Evolutionary conservation across 139 green algal genomes (phyloP).

Genomic region (Coelastrella sp.): DNA sequence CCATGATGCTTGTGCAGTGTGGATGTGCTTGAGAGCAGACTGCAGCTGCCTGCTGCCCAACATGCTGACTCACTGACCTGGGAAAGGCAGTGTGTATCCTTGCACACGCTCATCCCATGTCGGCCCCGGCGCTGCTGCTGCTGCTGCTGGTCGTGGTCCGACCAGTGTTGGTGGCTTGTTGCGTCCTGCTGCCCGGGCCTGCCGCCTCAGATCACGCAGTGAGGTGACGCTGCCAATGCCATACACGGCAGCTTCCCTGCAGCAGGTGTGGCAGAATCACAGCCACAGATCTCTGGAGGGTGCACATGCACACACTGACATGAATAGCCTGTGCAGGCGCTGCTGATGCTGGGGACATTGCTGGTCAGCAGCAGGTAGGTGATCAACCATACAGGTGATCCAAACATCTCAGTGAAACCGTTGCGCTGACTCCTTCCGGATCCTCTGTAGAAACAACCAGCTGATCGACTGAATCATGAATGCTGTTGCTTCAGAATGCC

Average conservation of each 20-base stretch:
- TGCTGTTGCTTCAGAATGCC: no score
- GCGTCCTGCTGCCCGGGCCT: constrained; percentile 38
- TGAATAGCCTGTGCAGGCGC: not conserved
- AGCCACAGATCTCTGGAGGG: not conserved
- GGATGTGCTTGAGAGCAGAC: not conserved
- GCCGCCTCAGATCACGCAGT: constrained; percentile 49
- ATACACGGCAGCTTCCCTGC: constrained; percentile 70
- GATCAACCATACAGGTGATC: no score
- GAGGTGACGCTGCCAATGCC: constrained; percentile 59
- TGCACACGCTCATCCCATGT: not conserved
- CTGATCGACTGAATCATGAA: no score
- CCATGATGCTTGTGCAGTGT: not conserved
- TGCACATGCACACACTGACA: not conserved
- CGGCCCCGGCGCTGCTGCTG: not conserved
- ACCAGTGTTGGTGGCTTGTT: not conserved
- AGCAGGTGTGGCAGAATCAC: constrained; percentile 26
- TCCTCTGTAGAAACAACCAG: no score
- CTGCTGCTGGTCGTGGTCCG: not conserved
- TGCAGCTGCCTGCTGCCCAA: not conserved
- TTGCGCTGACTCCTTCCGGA: no score
- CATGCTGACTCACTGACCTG: constrained; percentile 38
- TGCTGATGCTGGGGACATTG: not conserved
- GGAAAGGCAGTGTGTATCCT: constrained; percentile 70
- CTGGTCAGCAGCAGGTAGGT: no score
- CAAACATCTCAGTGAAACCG: no score